Evolutionary conservation across 257 asterid genomes (phyloP).

Genomic region (Nicotiana obtusifolia): DNA sequence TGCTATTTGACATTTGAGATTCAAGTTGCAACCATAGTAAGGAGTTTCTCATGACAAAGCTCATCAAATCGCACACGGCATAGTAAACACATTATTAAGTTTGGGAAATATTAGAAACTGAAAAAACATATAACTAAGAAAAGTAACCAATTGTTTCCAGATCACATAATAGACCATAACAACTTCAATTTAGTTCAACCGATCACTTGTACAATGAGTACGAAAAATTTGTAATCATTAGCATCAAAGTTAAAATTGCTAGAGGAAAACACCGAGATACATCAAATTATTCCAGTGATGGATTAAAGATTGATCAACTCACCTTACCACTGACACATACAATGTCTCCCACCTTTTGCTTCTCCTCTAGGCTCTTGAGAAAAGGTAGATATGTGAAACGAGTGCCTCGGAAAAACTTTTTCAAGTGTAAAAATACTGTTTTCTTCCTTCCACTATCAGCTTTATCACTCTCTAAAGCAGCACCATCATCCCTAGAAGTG

Average conservation of each 20-base stretch:
- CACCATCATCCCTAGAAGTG: background rate
- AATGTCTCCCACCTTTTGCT: constrained; percentile 73
- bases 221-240: background rate
- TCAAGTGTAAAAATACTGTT: constrained; percentile 71
- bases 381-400: constrained; percentile 79
- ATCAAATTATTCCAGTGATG: constrained; percentile 2
- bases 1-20: background rate
- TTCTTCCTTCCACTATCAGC: constrained; percentile 33
- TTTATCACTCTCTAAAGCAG: constrained; percentile 39
- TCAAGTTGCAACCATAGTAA: background rate
- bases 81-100: background rate
- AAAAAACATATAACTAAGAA: background rate
- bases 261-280: background rate
- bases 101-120: background rate
- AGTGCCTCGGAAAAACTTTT: constrained; percentile 85
- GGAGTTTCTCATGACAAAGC: background rate
- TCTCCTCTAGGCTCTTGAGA: constrained; percentile 74
- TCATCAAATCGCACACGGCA: background rate
- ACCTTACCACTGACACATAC: constrained; percentile 99
- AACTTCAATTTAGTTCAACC: background rate
- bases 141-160: constrained; percentile 3
- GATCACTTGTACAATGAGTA: background rate
- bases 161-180: background rate
- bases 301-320: constrained; percentile 15
- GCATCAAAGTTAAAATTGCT: constrained; percentile 6